These are phyloP conservation scores for Centella asiatica DNA, from an alignment of 129 eudicot genomes.

Conservation along the genomic window DNA sequence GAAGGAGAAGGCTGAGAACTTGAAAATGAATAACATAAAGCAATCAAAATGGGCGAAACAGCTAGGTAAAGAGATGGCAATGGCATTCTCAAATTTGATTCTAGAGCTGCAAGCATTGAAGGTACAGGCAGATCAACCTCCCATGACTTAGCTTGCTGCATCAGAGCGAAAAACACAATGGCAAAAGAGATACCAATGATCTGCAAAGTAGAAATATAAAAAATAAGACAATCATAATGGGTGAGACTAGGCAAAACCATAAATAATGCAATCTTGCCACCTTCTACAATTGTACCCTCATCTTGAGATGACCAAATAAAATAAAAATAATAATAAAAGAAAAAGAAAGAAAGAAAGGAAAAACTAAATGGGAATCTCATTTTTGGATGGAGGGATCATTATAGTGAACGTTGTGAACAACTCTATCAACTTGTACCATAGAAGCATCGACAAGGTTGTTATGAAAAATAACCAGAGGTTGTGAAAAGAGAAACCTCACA, in stretches of 20 bases:
- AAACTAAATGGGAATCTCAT: neutral
- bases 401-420: neutral
- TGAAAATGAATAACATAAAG: constrained; percentile 47
- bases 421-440: no score
- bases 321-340: no score
- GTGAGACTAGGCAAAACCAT: no score
- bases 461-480: neutral
- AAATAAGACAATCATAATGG: no score
- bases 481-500: neutral
- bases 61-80: constrained; percentile 49
- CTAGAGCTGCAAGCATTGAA: constrained; percentile 73
- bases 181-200: constrained; percentile 70
- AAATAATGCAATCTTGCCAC: no score
- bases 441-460: no score
- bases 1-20: constrained; percentile 51
- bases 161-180: constrained; percentile 73
- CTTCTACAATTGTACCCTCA: no score
- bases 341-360: no score
- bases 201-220: constrained; percentile 43
- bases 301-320: no score
- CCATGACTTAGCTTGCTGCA: constrained; percentile 96
- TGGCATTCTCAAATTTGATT: constrained; percentile 69
- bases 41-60: constrained; percentile 43
- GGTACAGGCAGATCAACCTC: constrained; percentile 83
- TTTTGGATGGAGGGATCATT: neutral